These are phyloP conservation scores for Calendula officinalis DNA, from an alignment of 129 eudicot species.

Conservation along the genomic window DNA sequence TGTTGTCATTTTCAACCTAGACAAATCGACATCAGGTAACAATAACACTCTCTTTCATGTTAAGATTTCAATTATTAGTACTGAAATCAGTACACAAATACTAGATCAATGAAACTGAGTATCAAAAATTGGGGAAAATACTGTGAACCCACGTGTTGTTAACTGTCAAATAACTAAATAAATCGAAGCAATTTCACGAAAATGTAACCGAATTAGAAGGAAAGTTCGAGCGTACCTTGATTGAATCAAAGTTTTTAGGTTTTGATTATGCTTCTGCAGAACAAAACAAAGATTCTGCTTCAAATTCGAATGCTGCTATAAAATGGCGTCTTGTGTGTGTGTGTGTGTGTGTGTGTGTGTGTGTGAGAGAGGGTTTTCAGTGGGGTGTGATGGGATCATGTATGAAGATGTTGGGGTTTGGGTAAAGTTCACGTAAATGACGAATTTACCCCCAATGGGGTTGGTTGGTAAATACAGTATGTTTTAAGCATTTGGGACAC, in stretches of 20 bases:
- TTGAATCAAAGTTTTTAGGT: constrained; percentile 9
- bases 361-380: constrained; percentile 23
- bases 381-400: constrained; percentile 31
- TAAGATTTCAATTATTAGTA: constrained; percentile 2
- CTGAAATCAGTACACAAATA: constrained; percentile 19
- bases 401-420: constrained; percentile 27
- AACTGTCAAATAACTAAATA: constrained; percentile 1
- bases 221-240: constrained; percentile 28
- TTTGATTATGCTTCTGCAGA: constrained; percentile 17
- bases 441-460: constrained; percentile 8
- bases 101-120: constrained; percentile 26
- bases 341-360: constrained; percentile 25
- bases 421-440: constrained; percentile 10
- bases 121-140: constrained; percentile 14
- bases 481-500: constrained; percentile 16
- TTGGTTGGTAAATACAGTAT: neutral
- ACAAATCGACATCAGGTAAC: constrained; percentile 23
- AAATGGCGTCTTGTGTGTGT: constrained; percentile 31
- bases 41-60: constrained; percentile 30
- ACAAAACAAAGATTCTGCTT: constrained; percentile 27
- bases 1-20: constrained; percentile 30
- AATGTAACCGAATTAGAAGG: neutral
- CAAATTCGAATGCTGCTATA: constrained; percentile 21
- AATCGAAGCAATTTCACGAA: constrained; percentile 4
- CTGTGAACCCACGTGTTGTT: constrained; percentile 10